These are phyloP conservation scores for Yueomyces sinensis DNA, from an alignment of 805 yeast species.

Conservation along the genomic window DNA sequence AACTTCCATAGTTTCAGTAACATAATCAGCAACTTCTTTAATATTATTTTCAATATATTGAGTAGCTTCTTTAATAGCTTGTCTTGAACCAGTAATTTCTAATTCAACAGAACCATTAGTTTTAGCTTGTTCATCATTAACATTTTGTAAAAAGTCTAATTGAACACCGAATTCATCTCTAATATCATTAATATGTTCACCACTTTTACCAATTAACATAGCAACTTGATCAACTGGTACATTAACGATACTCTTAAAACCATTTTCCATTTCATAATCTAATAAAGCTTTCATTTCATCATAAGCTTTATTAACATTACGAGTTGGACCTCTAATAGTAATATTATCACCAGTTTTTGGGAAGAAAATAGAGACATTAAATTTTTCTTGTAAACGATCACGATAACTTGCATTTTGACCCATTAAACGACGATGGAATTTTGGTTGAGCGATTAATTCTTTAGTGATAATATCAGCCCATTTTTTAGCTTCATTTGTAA, in stretches of 20 bases:
- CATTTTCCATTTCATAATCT: constrained; percentile 79
- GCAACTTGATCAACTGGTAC: constrained; percentile 71
- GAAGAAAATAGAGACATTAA: constrained; percentile 68
- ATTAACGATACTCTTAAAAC: constrained; percentile 45
- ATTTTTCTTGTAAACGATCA: constrained; percentile 76
- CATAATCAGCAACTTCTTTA: constrained; percentile 48
- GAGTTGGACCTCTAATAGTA: constrained; percentile 75
- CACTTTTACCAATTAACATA: constrained; percentile 78
- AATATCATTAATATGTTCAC: constrained; percentile 72
- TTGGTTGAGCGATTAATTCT: constrained; percentile 56
- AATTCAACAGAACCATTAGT: constrained; percentile 44
- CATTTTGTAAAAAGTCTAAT: constrained; percentile 29
- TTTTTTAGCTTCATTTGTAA: constrained; percentile 47
- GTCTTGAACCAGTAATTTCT: constrained; percentile 64
- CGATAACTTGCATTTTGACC: constrained; percentile 77
- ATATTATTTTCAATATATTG: constrained; percentile 49
- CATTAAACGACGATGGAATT: constrained; percentile 68
- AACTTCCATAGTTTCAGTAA: constrained; percentile 46
- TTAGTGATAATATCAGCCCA: constrained; percentile 73
- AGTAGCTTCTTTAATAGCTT: constrained; percentile 62
- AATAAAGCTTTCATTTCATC: constrained; percentile 75
- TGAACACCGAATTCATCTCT: constrained; percentile 48
- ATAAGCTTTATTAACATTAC: constrained; percentile 71
- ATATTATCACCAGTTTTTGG: constrained; percentile 49
- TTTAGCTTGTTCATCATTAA: constrained; percentile 31